Percentiles rank a stretch among this genome's conserved stretches.
These are phyloP conservation scores for Laguncularia racemosa DNA, from an alignment of 345 rosid species.

Conservation along the genomic window DNA sequence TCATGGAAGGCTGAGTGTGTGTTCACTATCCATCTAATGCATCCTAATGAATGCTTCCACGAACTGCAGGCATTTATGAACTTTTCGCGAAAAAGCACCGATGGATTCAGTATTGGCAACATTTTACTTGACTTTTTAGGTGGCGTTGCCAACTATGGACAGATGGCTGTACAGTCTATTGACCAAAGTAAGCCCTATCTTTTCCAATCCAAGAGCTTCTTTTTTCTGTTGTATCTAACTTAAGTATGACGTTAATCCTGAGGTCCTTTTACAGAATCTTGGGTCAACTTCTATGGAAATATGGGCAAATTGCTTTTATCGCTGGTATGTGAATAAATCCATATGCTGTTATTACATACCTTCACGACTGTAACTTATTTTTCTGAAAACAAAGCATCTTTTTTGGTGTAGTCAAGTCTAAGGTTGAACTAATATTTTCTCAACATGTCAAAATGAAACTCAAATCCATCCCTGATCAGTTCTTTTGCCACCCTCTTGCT, in stretches of 20 bases:
- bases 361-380: not conserved
- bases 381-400: too few species aligned
- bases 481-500: too few species aligned
- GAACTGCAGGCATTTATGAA: slow-evolving; percentile 66
- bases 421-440: too few species aligned
- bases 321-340: slow-evolving; percentile 34
- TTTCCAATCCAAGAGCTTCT: slow-evolving; percentile 5
- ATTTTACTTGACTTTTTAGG: slow-evolving; percentile 82
- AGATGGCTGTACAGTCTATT: slow-evolving; percentile 70
- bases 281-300: slow-evolving; percentile 96
- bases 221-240: not conserved
- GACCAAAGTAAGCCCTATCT: slow-evolving; percentile 54
- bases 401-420: too few species aligned
- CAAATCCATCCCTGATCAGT: too few species aligned
- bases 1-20: too few species aligned
- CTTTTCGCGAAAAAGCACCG: slow-evolving; percentile 76
- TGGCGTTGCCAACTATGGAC: slow-evolving; percentile 60
- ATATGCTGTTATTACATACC: not conserved
- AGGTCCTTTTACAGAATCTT: slow-evolving; percentile 47
- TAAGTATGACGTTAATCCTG: too few species aligned
- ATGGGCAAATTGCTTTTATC: slow-evolving; percentile 83
- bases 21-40: not conserved
- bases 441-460: too few species aligned
- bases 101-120: slow-evolving; percentile 87
- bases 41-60: not conserved